Percentiles rank a stretch among this genome's conserved stretches.
phyloP scores from a whole-genome alignment of 2,329 filamentous ascomycete species.

The Ophiostoma montium region DNA sequence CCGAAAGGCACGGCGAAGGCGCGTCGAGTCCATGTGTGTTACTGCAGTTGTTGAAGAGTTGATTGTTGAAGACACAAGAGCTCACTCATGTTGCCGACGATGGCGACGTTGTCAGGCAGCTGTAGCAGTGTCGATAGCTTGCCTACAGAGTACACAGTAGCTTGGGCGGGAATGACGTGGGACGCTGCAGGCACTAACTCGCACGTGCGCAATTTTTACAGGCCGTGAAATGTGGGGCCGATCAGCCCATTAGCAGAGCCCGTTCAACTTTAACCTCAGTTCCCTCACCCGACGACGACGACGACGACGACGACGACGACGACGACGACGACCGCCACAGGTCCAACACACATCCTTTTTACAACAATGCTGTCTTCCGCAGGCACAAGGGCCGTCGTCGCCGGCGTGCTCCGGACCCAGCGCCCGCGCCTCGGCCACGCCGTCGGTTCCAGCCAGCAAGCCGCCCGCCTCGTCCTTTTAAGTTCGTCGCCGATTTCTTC shows the following conservation, averaged over 20 bases:
- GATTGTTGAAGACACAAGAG: no score
- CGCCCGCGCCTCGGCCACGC: slow-evolving; percentile 2
- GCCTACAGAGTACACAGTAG: no score
- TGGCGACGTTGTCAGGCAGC: no score
- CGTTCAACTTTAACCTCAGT: background rate
- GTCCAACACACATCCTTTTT: background rate
- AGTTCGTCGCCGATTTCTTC: slow-evolving; percentile 1
- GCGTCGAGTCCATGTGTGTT: slow-evolving; percentile 26
- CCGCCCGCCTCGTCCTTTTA: background rate
- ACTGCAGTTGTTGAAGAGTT: background rate
- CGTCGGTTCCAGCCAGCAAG: background rate
- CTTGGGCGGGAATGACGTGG: no score
- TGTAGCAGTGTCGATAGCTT: no score
- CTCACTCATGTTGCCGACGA: no score
- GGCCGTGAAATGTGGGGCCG: slow-evolving; percentile 1
- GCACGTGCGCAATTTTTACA: no score
- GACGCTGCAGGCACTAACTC: no score
- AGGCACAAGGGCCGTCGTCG: slow-evolving; percentile 5
- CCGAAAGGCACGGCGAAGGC: slow-evolving; percentile 62
- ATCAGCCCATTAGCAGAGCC: slow-evolving; percentile 6
- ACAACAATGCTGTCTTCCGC: slow-evolving; percentile 11
- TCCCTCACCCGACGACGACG: background rate
- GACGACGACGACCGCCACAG: background rate
- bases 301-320: background rate
- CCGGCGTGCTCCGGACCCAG: slow-evolving; percentile 8